phyloP scores from a whole-genome alignment of 2,329 filamentous ascomycete species.

The Calonectria hongkongensis region DNA sequence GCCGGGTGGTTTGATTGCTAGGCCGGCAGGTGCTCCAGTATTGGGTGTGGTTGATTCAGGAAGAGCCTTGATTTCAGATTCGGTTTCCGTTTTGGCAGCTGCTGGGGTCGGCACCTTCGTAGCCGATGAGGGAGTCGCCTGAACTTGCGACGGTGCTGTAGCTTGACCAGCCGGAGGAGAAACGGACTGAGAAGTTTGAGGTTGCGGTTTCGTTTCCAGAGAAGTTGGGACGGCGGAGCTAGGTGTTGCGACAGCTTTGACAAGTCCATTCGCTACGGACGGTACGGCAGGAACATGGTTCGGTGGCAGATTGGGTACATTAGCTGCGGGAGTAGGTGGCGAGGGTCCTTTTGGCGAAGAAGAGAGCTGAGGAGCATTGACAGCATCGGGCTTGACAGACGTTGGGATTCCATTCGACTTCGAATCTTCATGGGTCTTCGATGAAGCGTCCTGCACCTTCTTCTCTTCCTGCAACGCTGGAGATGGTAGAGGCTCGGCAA shows the following conservation, averaged over 20 bases:
- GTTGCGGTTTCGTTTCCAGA: constrained; percentile 26
- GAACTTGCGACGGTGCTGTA: constrained; percentile 47
- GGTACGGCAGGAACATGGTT: constrained; percentile 23
- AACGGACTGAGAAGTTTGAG: background rate
- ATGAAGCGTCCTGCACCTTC: constrained; percentile 27
- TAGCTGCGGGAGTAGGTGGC: constrained; percentile 36
- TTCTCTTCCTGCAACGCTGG: constrained; percentile 38
- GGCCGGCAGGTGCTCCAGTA: constrained; percentile 28
- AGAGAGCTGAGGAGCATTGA: constrained; percentile 34
- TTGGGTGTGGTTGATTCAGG: constrained; percentile 31
- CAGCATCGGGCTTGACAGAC: constrained; percentile 40
- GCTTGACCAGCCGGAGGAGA: constrained; percentile 7
- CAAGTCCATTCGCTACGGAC: constrained; percentile 30
- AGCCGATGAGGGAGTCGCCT: constrained; percentile 58
- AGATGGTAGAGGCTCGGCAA: constrained; percentile 41
- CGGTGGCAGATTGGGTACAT: constrained; percentile 4
- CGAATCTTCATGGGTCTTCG: constrained; percentile 39
- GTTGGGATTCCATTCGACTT: constrained; percentile 39
- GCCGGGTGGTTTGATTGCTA: constrained; percentile 60
- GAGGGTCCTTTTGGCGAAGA: constrained; percentile 41
- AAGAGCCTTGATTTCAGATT: constrained; percentile 29
- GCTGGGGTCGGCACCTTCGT: constrained; percentile 55
- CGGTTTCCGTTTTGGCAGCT: constrained; percentile 30
- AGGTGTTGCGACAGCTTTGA: constrained; percentile 42
- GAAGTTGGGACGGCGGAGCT: constrained; percentile 36